Evolutionary conservation across 139 green algal species (phyloP), one percentile per base, ranked within the genome.

Genomic region (Astrephomene gubernaculifera): DNA sequence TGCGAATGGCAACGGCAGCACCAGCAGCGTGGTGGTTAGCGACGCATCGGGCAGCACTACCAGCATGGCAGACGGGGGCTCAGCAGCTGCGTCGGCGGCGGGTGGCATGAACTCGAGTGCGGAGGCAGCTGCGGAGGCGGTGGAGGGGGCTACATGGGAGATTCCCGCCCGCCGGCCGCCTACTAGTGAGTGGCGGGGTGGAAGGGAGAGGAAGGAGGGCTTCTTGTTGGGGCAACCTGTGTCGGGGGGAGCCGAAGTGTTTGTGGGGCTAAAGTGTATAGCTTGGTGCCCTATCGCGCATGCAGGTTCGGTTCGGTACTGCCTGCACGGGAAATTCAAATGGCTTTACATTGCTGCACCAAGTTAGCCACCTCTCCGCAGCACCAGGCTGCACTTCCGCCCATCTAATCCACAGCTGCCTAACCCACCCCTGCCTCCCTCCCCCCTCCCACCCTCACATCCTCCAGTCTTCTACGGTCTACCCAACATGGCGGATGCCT

Each of bases 401-500:
- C 19, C 57, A n/a, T 12, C 7, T 67, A 24, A 12, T 67, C 31
- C 57, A 24, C 21, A 12, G 57, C 57, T 67, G 19, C 57, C 57
- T 24, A 12, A 7, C 19, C 57, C 57, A 12, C 49, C 12, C 57
- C 24, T 67, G 24, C n/a, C n/a, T n/a, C n/a, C n/a, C n/a, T n/a
- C n/a, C n/a, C n/a, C n/a, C n/a, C n/a, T n/a, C n/a, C n/a, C 57
- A 67, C 21, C 22, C 22, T n/a, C 24, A 35, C 61, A n/a, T n/a
- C 61, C 61, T 21, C 61, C 76, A 89, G 73, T 79, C 0, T 88
- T 88, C 29, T 89, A 90, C 69, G 88, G 54, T 12, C 36, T 57
- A 5, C 1, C 27, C 65, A 86, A 83, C 68, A 81, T 81, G 68
- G 70, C 79, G 1, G 79, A 52, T 2, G 44, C 78, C 6, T 72